Evolutionary conservation across 2,329 filamentous ascomycete species (phyloP).

Genomic region (Colletotrichum incanum): DNA sequence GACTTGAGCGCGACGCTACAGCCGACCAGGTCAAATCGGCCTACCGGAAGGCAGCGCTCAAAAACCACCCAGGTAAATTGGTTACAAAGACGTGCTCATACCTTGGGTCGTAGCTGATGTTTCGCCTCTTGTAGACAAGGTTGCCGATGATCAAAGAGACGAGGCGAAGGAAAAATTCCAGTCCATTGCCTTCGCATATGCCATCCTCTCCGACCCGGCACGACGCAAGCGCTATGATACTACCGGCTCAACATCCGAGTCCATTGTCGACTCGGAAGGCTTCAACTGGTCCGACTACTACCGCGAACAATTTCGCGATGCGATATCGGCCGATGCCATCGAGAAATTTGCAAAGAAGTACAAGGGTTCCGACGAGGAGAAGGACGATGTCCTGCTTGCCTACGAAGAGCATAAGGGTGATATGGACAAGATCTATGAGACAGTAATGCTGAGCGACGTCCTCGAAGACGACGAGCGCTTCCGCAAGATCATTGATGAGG

Average conservation of each 20-base stretch:
- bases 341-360: conserved; percentile 83
- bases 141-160: conserved; percentile 75
- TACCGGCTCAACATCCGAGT: conserved; percentile 91
- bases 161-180: conserved; percentile 88
- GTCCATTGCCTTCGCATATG: conserved; percentile 92
- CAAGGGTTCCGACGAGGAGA: conserved; percentile 89
- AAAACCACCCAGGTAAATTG: conserved; percentile 86
- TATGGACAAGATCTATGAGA: conserved; percentile 83
- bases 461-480: conserved; percentile 90
- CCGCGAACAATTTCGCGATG: conserved; percentile 83
- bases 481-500: conserved; percentile 83
- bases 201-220: conserved; percentile 86
- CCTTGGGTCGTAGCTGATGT: not conserved
- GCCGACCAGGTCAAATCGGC: conserved; percentile 88
- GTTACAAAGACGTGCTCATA: conserved; percentile 34
- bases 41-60: conserved; percentile 92
- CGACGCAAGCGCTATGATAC: conserved; percentile 90
- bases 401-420: conserved; percentile 83
- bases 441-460: conserved; percentile 89
- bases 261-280: conserved; percentile 81
- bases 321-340: conserved; percentile 82
- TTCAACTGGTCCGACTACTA: conserved; percentile 96
- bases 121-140: conserved; percentile 76
- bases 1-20: conserved; percentile 79
- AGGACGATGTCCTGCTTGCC: conserved; percentile 80